Evolutionary conservation across 352 stramenopile species (phyloP), one percentile per base, ranked within the genome.

Genomic region (Pythium guiyangense): DNA sequence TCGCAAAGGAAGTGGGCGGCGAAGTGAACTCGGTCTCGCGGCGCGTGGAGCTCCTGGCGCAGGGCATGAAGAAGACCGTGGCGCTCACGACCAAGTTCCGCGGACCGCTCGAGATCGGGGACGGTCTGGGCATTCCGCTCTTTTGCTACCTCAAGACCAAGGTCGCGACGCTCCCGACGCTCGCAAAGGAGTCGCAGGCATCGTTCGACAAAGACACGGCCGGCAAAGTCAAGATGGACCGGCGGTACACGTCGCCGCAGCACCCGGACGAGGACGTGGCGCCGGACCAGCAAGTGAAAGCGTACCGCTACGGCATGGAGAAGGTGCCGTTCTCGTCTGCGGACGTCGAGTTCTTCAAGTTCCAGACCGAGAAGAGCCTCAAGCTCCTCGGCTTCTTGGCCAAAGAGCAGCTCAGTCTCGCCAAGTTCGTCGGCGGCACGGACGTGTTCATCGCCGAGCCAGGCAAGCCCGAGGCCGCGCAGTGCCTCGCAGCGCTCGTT

Each of bases 111-210:
- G 84, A 94, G 54, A 88, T 94, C 60, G 80, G 84, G 12, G 34
- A 29, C 12, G 63, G 70, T 25, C 67, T 92, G n/a, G 73, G 62
- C 10, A 92, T 94, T 47, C 84, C 84, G 2, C 37, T 92, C 17
- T 90, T 79, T 22, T 91, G 82, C 59, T 94, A 88, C 52, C 46
- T 90, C 37, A 92, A 94, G 49, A 90, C 72, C 49, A 90, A 92
- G 60, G 73, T 67, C 8, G 78, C 74, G 42, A 90, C 74, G 15
- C 43, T 94, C 29, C 84, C 84, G 26, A 89, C 77, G 2, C 66
- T 94, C 2, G 54, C 55, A 1, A 94, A 94, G 40, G 82, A 94
- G 49, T 94, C 84, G 2, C 75, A 85, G 49, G 57, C 48, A 0
- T 89, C 80, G 11, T 75, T 86, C 42, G 74, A 90, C 15, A 86